These are phyloP conservation scores for Saturnispora sanitii DNA, from an alignment of 805 yeast species.

Conservation along the genomic window DNA sequence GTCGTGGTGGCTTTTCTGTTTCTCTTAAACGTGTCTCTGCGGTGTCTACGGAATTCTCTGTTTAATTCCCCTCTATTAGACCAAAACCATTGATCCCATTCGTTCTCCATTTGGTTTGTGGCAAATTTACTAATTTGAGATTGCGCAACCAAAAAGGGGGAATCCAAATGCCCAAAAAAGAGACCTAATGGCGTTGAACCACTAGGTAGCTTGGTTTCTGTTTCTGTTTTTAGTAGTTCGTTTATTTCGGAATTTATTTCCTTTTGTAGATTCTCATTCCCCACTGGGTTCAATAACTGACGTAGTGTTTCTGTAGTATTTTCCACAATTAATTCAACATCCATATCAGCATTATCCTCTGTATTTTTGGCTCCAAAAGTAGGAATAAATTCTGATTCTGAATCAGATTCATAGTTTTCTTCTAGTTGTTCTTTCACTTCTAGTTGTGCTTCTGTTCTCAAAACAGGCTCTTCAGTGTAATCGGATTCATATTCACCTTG, in stretches of 20 bases:
- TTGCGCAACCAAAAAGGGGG: conserved; percentile 83
- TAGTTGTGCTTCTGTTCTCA: conserved; percentile 23
- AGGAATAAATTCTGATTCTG: conserved; percentile 26
- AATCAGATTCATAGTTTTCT: conserved; percentile 2
- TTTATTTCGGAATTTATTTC: conserved; percentile 9
- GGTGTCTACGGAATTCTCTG: conserved; percentile 61
- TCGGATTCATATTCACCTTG: conserved; percentile 14
- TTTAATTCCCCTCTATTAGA: conserved; percentile 73
- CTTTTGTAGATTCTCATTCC: conserved; percentile 5
- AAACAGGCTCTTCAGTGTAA: conserved; percentile 41
- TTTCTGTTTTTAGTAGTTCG: conserved; percentile 32
- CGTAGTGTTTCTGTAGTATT: conserved; percentile 55
- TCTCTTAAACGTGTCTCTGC: conserved; percentile 56
- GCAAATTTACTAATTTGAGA: conserved; percentile 60
- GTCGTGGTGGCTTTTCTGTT: conserved; percentile 10
- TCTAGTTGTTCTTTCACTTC: conserved; percentile 2
- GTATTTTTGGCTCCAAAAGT: conserved; percentile 37
- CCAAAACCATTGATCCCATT: conserved; percentile 75
- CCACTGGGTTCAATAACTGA: conserved; percentile 41
- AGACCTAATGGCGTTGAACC: conserved; percentile 44
- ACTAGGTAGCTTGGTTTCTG: no score
- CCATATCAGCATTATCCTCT: conserved; percentile 13
- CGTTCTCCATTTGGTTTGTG: conserved; percentile 24
- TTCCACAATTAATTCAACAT: no score
- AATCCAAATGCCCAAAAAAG: conserved; percentile 74